Conservation (phyloP, 352 stramenopile species). For the Phytophthora sojae region DNA sequence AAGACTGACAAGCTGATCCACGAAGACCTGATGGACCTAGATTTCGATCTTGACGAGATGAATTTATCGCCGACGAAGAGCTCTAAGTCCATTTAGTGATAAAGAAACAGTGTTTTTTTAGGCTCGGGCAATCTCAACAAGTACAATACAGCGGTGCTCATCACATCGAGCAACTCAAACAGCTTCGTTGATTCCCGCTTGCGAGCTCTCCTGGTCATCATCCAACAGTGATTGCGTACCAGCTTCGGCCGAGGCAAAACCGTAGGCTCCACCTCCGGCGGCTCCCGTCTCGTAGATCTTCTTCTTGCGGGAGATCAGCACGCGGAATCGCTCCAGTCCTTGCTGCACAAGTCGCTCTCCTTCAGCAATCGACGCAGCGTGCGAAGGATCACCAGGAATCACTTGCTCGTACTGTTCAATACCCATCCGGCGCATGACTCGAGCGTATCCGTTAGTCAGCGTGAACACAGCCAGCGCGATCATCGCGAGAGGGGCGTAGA, state of each 20-base stretch:
- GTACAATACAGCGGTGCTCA: background rate
- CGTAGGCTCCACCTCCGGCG: constrained; percentile 36
- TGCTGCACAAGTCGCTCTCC: constrained; percentile 61
- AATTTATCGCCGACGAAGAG: constrained; percentile 2
- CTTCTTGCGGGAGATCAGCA: constrained; percentile 46
- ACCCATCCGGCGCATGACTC: constrained; percentile 57
- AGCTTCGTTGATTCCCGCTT: constrained; percentile 1
- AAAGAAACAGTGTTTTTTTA: background rate
- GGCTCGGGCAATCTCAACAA: background rate
- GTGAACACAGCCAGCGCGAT: constrained; percentile 59
- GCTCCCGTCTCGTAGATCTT: constrained; percentile 41
- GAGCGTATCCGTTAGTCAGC: constrained; percentile 59
- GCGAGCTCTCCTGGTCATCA: constrained; percentile 16
- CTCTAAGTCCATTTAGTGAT: constrained; percentile 16
- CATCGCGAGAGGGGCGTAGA: constrained; percentile 69
- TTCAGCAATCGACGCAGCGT: constrained; percentile 52
- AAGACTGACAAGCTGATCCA: constrained; percentile 5
- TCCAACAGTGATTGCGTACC: constrained; percentile 32
- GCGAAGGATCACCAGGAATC: constrained; percentile 35
- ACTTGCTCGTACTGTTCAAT: constrained; percentile 80
- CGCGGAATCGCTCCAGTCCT: constrained; percentile 53
- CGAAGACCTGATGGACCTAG: constrained; percentile 8
- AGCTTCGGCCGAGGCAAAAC: constrained; percentile 31
- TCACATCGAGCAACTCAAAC: background rate
- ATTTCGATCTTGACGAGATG: constrained; percentile 8